Conservation (phyloP, 768 basidiomycete species). For the Boletales sp. region DNA sequence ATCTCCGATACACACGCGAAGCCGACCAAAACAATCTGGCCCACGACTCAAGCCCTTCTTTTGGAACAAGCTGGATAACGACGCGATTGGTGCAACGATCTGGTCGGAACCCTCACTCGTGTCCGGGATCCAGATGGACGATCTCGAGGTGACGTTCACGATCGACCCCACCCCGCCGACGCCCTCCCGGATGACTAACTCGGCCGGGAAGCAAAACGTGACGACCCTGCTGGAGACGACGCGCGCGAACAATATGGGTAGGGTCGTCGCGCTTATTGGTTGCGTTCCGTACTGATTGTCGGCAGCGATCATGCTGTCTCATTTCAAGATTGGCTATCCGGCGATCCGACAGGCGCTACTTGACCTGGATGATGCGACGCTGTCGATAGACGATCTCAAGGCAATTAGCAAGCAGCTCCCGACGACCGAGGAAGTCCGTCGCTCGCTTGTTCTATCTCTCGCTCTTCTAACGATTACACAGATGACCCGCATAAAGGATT, state of each 20-base stretch:
- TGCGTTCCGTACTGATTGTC: constrained; percentile 1
- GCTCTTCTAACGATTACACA: constrained; percentile 23
- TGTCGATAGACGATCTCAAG: constrained; percentile 74
- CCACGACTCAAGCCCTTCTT: constrained; percentile 84
- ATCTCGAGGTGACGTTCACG: constrained; percentile 72
- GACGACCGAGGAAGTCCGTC: constrained; percentile 71
- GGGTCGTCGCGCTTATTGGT: constrained; percentile 14
- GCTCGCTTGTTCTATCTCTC: not conserved
- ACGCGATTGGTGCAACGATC: constrained; percentile 48
- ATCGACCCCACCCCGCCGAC: constrained; percentile 46
- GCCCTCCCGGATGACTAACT: constrained; percentile 38
- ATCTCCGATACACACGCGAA: constrained; percentile 31
- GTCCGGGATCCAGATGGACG: constrained; percentile 55
- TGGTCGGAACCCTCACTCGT: constrained; percentile 59
- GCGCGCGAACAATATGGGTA: constrained; percentile 81
- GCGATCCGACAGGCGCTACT: constrained; percentile 72
- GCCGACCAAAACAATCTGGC: constrained; percentile 33
- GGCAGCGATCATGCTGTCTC: constrained; percentile 79
- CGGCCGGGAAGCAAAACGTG: constrained; percentile 54
- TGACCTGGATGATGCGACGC: constrained; percentile 61
- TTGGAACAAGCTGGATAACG: constrained; percentile 74
- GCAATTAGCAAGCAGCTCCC: constrained; percentile 74
- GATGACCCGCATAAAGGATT: constrained; percentile 64
- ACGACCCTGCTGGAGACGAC: constrained; percentile 76
- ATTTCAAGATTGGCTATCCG: constrained; percentile 61